A percentile compares a stretch with the other conserved stretches of the same genome.
Conservation (phyloP, 768 basidiomycete species). For the Paxillus ammoniavirescens region DNA sequence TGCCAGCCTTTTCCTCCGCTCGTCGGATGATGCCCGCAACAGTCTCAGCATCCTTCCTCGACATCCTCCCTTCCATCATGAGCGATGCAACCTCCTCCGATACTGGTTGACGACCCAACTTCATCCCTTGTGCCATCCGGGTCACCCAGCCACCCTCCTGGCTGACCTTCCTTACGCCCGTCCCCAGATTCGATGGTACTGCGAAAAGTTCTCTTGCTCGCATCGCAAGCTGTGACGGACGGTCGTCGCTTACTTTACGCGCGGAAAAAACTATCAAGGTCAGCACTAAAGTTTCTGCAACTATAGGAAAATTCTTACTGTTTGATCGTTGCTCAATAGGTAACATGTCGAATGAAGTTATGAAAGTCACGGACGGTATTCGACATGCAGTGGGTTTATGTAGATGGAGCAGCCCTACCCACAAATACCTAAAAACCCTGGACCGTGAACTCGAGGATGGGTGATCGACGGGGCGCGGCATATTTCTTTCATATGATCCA, state of each 20-base stretch:
- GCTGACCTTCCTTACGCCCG: background rate
- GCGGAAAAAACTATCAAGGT: background rate
- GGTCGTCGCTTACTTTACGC: background rate
- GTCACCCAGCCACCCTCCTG: background rate
- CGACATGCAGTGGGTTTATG: too few relatives aligned
- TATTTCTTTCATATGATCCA: too few relatives aligned
- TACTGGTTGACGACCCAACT: background rate
- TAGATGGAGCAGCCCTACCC: too few relatives aligned
- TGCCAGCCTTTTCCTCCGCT: background rate
- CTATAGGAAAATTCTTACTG: too few relatives aligned
- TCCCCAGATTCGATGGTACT: background rate
- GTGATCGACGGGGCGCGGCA: too few relatives aligned
- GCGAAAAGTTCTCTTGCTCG: background rate
- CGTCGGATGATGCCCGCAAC: constrained; percentile 35
- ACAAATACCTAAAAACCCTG: too few relatives aligned
- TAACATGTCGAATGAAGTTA: too few relatives aligned
- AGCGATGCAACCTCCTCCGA: background rate
- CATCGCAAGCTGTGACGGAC: background rate
- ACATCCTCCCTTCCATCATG: background rate
- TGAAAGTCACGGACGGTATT: too few relatives aligned
- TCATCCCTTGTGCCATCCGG: background rate
- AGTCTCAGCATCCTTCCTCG: constrained; percentile 39
- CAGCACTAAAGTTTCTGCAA: too few relatives aligned
- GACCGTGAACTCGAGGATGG: too few relatives aligned
- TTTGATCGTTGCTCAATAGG: too few relatives aligned